Base-by-base conservation (phyloP, 176 grass and related monocot species). In the Themeda triandra region DNA sequence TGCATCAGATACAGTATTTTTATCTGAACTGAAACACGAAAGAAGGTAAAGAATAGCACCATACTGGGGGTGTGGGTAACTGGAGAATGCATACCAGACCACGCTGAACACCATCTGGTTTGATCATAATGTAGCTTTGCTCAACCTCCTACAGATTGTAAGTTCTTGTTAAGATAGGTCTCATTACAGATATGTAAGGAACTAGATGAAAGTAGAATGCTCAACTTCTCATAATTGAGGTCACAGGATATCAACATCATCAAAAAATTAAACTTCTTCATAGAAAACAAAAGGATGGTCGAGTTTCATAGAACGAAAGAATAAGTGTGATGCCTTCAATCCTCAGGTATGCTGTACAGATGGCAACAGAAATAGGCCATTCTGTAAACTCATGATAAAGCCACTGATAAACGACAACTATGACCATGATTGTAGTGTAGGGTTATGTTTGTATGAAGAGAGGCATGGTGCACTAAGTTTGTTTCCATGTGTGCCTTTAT, bases 101-200 rank as follows among this genome's bases (percentile, higher is more conserved):
- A 17, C 96, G 96, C 71, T 99, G 96, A 69, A 99, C 93, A 32
- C 93, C 96, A 65, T 99, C 96, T 69, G 96, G 96, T 85, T 99
- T 96, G 67, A 99, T 73, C 96, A 99, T 99, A 83, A 98, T 99
- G 71, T 99, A 99, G 70, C 80, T 86, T 69, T 92, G 91, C 84
- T 99, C 96, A 78, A 95, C 84, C 59, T 82, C 82, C 39, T 94
- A 56, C 75, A 83, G 32, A 69, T 14, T 66, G 40, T 25, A 53
- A 68, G 33, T 40, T 70, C 23, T 40, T 70, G 37, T 85, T 75
- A 53, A 65, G 44, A 6, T 82, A 45, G 21, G 42, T 56, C 23
- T 21, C 10, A 63, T 51, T 9, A 63, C 2, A n/a, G n/a, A 27
- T 25, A 60, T 13, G 58, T 48, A 64, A 66, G 35, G 35, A n/a